phyloP scores from a whole-genome alignment of 345 rosid genomes.

The Hypericum perforatum region DNA sequence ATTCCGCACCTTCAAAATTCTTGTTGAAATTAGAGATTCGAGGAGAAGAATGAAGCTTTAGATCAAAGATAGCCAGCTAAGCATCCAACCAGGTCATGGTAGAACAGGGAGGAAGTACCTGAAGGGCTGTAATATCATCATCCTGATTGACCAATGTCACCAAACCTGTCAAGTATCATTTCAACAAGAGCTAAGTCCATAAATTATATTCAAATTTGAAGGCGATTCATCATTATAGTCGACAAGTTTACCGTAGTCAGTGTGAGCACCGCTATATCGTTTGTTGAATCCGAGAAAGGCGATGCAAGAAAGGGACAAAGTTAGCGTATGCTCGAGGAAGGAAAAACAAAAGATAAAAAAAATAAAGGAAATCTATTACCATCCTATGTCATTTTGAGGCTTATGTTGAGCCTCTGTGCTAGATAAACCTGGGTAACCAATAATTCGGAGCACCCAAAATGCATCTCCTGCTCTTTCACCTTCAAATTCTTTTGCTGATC shows the following conservation, averaged over 20 bases:
- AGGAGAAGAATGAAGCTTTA: neutral
- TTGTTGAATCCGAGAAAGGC: conserved; percentile 4
- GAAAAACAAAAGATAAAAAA: neutral
- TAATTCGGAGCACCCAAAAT: conserved; percentile 77
- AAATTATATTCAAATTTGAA: neutral
- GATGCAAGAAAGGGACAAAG: neutral
- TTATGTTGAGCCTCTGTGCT: conserved; percentile 21
- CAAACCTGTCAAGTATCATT: conserved; percentile 33
- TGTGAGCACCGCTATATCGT: conserved; percentile 64
- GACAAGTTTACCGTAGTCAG: conserved; percentile 62
- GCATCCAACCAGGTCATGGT: too few species aligned
- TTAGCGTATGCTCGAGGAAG: neutral
- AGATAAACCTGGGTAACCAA: conserved; percentile 62
- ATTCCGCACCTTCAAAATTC: conserved; percentile 58
- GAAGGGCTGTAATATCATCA: conserved; percentile 69
- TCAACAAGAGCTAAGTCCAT: neutral
- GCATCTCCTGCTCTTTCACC: conserved; percentile 69
- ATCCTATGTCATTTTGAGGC: conserved; percentile 56
- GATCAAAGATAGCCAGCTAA: neutral
- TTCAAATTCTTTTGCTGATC: conserved; percentile 61
- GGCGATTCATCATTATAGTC: conserved; percentile 1
- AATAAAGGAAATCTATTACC: conserved; percentile 34
- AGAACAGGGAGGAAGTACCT: conserved; percentile 24
- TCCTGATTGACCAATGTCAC: conserved; percentile 82
- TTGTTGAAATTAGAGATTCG: neutral